Percentiles rank a stretch among this genome's conserved stretches.
Evolutionary conservation across 306 rosid genomes (phyloP).

Genomic region (Fragaria ananassa): DNA sequence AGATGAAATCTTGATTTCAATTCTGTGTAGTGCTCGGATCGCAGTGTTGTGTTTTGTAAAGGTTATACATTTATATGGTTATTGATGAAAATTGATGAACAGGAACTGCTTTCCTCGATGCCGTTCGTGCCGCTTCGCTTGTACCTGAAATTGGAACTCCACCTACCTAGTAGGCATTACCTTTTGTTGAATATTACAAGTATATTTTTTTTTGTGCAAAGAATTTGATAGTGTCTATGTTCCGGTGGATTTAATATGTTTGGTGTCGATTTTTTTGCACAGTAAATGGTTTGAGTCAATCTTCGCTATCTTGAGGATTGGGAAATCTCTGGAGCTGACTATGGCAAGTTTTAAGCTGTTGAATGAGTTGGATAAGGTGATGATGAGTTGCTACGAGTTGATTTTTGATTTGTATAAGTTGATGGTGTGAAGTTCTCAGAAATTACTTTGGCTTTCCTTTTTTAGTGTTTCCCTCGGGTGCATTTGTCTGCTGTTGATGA

Average conservation of each 20-base stretch:
- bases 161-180: constrained; percentile 47
- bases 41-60: background rate
- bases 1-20: background rate
- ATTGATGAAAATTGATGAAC: constrained; percentile 19
- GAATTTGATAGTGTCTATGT: background rate
- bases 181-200: background rate
- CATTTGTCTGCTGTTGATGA: constrained; percentile 33
- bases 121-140: constrained; percentile 69
- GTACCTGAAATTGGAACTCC: constrained; percentile 43
- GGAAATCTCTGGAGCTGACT: constrained; percentile 41
- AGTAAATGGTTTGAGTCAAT: constrained; percentile 43
- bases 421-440: constrained; percentile 18
- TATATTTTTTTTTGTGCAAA: background rate
- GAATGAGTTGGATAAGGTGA: constrained; percentile 70
- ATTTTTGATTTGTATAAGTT: constrained; percentile 9
- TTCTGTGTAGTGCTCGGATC: background rate
- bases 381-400: constrained; percentile 11
- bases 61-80: background rate
- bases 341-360: constrained; percentile 52
- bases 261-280: constrained; percentile 12
- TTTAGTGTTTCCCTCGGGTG: constrained; percentile 62
- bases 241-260: background rate
- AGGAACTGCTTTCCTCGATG: constrained; percentile 74
- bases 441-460: background rate
- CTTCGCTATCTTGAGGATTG: constrained; percentile 41